Conservation (phyloP, 2,329 filamentous ascomycete species). For the Ramularia collo-cygni region DNA sequence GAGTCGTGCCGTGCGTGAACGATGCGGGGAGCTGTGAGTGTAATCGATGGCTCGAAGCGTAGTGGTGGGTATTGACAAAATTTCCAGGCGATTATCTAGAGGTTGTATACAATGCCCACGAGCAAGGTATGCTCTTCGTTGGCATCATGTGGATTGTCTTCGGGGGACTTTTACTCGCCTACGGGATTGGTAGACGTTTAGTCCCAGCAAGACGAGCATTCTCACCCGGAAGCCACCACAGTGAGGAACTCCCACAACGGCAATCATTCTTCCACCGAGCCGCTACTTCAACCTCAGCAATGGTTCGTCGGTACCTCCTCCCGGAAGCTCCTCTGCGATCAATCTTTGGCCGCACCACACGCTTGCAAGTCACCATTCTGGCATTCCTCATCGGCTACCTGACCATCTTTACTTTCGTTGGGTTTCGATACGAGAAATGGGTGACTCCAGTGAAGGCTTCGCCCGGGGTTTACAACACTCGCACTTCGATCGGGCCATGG, state of each 20-base stretch:
- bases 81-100: conserved; percentile 36
- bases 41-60: too few species aligned
- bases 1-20: conserved; percentile 49
- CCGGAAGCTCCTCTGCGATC: conserved; percentile 47
- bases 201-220: not conserved
- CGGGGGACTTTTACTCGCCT: conserved; percentile 26
- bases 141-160: conserved; percentile 51
- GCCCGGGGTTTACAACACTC: conserved; percentile 53
- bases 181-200: conserved; percentile 33
- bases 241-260: not conserved
- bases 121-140: conserved; percentile 48
- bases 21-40: conserved; percentile 52
- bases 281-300: not conserved
- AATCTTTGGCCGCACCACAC: conserved; percentile 61
- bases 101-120: conserved; percentile 47
- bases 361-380: conserved; percentile 59
- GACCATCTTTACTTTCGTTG: conserved; percentile 44
- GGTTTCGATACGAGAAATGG: conserved; percentile 60
- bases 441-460: conserved; percentile 54
- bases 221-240: not conserved
- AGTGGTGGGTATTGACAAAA: too few species aligned
- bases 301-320: conserved; percentile 48
- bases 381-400: conserved; percentile 54
- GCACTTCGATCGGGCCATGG: conserved; percentile 59
- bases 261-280: not conserved